Evolutionary conservation across 108 stramenopile species (phyloP).

Genomic region (Craspedostauros australis): DNA sequence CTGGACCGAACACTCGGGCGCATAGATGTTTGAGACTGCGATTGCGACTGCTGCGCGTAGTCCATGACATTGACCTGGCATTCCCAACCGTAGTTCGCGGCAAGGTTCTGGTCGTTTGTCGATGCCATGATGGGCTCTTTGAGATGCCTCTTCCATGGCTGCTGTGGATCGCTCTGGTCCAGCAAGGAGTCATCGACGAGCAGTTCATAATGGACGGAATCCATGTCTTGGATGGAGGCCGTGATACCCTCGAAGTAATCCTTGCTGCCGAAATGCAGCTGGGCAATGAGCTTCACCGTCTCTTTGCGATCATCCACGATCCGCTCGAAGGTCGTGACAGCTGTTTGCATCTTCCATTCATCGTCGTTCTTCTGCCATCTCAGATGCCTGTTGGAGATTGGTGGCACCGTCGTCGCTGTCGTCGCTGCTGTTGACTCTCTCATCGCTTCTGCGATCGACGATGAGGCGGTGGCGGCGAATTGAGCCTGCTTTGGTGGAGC

Average conservation of each 20-base stretch:
- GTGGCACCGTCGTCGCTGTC: not conserved
- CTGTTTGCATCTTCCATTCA: slow-evolving; percentile 58
- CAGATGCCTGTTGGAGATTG: slow-evolving; percentile 3
- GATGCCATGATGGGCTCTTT: slow-evolving; percentile 49
- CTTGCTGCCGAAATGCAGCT: slow-evolving; percentile 60
- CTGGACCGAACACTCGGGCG: too few species aligned
- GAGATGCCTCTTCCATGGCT: slow-evolving; percentile 1
- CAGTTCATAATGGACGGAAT: slow-evolving; percentile 60
- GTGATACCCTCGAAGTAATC: slow-evolving; percentile 51
- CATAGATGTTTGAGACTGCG: too few species aligned
- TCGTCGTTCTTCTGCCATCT: slow-evolving; percentile 16
- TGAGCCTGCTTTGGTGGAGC: too few species aligned
- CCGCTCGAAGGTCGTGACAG: slow-evolving; percentile 51
- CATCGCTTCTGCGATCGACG: too few species aligned
- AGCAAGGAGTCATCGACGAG: slow-evolving; percentile 54
- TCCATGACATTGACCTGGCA: slow-evolving; percentile 69
- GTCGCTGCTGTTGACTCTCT: too few species aligned
- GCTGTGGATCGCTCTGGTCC: not conserved
- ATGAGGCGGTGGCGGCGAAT: too few species aligned
- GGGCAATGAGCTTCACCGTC: slow-evolving; percentile 60
- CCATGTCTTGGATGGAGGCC: slow-evolving; percentile 44
- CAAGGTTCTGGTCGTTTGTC: slow-evolving; percentile 44
- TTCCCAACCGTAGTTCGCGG: slow-evolving; percentile 41
- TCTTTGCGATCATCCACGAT: not conserved
- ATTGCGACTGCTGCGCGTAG: slow-evolving; percentile 37